Evolutionary conservation across 257 asterid genomes (phyloP), one percentile per base, ranked within the genome.

Genomic region (Fraxinus americana): DNA sequence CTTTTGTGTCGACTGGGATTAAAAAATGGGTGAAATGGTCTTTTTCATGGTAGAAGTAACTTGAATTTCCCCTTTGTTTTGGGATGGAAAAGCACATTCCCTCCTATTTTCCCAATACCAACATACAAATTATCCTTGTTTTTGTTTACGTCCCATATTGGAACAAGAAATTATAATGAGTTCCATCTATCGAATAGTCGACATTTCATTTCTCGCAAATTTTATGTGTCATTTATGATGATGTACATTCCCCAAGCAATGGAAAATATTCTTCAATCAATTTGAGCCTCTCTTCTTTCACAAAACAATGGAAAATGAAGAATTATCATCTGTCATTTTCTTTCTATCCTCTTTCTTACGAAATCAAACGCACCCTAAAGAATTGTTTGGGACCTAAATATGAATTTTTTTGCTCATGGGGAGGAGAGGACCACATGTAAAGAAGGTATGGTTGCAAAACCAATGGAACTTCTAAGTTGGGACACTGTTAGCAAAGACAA

Each of bases 401-500:
- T 23, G 36, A 35, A 59, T 3, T 5, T 45, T 45, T 48, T 48
- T 12, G 10, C 8, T 13, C 2, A 25, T 25, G 67, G 76, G 36
- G 16, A 25, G 52, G 52, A 43, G 52, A 43, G 35, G 69, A 63
- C 69, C 69, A 48, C 57, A 45, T 27, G 1, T 32, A 45, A 63
- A 48, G 73, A 38, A 14, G 68, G 39, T 34, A 14, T 43, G 52
- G 52, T 12, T 36, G n/a, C 19, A 68, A 63, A 71, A 43, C 52
- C 52, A 43, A 43, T 43, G 52, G 16, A 43, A 45, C 30, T 75
- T 74, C 17, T 76, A 27, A 52, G 79, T 39, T 63, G 82, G 85
- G 80, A 65, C 65, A 72, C 23, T 39, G 77, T 67, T 78, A 67
- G 73, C 79, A 81, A 81, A 67, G 87, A 86, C 80, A 76, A 81